Evolutionary conservation across 2,329 filamentous ascomycete genomes (phyloP).

Genomic region (Epicoccum sorghinum): DNA sequence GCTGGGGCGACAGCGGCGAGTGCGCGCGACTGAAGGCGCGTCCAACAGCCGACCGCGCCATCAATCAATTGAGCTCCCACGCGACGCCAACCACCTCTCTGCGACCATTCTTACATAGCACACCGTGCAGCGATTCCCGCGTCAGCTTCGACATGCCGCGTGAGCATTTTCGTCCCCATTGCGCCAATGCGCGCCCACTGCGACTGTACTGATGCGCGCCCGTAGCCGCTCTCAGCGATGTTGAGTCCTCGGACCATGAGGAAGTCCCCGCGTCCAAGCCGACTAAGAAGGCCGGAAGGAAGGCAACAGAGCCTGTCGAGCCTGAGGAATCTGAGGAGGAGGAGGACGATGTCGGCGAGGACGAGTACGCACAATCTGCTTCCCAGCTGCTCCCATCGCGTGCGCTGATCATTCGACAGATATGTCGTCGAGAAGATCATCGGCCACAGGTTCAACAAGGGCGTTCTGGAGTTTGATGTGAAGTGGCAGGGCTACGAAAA

Average conservation of each 20-base stretch:
- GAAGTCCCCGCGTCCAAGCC: slow-evolving; percentile 33
- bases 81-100: slow-evolving; percentile 1
- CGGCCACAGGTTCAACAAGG: slow-evolving; percentile 62
- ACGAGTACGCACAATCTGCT: slow-evolving; percentile 49
- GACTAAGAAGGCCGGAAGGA: slow-evolving; percentile 2
- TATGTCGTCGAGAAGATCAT: slow-evolving; percentile 78
- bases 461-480: slow-evolving; percentile 64
- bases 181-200: slow-evolving; percentile 2
- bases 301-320: slow-evolving; percentile 20
- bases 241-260: slow-evolving; percentile 44
- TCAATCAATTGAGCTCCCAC: slow-evolving; percentile 19
- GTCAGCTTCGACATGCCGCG: slow-evolving; percentile 41
- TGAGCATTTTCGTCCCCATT: slow-evolving; percentile 29
- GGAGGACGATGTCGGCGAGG: slow-evolving; percentile 40
- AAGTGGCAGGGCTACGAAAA: slow-evolving; percentile 83
- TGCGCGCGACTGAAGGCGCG: neutral
- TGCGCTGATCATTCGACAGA: slow-evolving; percentile 52
- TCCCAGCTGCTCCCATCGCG: neutral
- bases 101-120: slow-evolving; percentile 2
- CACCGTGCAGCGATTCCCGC: slow-evolving; percentile 10
- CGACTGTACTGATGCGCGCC: slow-evolving; percentile 22
- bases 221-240: slow-evolving; percentile 50
- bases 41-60: slow-evolving; percentile 1
- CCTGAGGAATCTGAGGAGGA: no score
- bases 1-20: slow-evolving; percentile 18